phyloP scores from a whole-genome alignment of 1,284 basidiomycete species.

The Fistulinella cinereoalba region DNA sequence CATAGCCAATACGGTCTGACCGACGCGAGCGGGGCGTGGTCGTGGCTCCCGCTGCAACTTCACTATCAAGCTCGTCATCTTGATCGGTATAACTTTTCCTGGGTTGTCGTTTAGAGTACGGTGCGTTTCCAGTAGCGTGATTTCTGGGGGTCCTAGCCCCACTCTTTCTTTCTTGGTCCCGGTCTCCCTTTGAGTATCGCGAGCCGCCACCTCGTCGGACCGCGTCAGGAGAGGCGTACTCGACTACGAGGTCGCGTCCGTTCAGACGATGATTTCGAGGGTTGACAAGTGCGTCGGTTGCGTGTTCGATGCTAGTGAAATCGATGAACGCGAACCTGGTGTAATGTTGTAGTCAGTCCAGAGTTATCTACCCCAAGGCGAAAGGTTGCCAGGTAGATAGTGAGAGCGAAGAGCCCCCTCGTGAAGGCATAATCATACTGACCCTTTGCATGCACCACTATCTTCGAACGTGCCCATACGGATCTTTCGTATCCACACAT shows the following conservation, averaged over 20 bases:
- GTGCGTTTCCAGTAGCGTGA: not conserved
- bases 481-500: slow-evolving; percentile 81
- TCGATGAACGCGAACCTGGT: slow-evolving; percentile 92
- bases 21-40: not conserved
- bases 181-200: slow-evolving; percentile 22
- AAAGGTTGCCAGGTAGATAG: no score
- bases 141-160: slow-evolving; percentile 1
- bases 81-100: not conserved
- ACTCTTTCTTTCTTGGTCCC: slow-evolving; percentile 4
- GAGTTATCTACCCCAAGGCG: no score
- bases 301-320: slow-evolving; percentile 76
- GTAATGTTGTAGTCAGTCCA: no score
- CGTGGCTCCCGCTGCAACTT: not conserved
- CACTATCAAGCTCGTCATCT: not conserved
- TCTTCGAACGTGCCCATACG: slow-evolving; percentile 96
- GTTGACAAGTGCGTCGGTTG: slow-evolving; percentile 82
- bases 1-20: slow-evolving; percentile 7
- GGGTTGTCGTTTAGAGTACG: slow-evolving; percentile 3
- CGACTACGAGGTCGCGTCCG: slow-evolving; percentile 83
- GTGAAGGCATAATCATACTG: slow-evolving; percentile 17
- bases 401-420: no score
- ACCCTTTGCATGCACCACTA: slow-evolving; percentile 94
- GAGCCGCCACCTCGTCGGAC: slow-evolving; percentile 62
- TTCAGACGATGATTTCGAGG: slow-evolving; percentile 81
- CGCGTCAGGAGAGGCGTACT: slow-evolving; percentile 85